Conservation (phyloP, 352 stramenopile species). For the Phytophthora cryptogea region DNA sequence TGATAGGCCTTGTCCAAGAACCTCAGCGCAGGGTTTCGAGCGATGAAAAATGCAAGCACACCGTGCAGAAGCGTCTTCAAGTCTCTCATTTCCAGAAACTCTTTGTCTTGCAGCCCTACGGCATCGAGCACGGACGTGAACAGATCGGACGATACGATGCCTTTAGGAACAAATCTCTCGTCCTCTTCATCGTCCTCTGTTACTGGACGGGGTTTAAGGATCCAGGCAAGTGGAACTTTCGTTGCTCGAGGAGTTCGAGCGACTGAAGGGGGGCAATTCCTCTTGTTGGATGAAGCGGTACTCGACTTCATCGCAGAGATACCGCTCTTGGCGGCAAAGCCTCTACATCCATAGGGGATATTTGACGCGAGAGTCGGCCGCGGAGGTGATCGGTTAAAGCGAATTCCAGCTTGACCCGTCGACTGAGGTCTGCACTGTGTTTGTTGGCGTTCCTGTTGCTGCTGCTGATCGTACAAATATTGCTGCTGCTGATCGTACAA, state of each 20-base stretch:
- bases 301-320: conserved; percentile 13
- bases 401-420: conserved; percentile 16
- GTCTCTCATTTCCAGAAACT: conserved; percentile 51
- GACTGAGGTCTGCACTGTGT: conserved; percentile 15
- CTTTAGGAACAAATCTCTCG: neutral
- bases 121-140: conserved; percentile 46
- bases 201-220: conserved; percentile 22
- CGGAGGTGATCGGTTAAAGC: conserved; percentile 31
- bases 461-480: conserved; percentile 16
- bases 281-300: conserved; percentile 10
- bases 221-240: conserved; percentile 31
- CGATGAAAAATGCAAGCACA: conserved; percentile 58
- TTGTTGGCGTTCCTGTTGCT: conserved; percentile 16
- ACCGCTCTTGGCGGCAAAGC: conserved; percentile 13
- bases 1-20: conserved; percentile 73
- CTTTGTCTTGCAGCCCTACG: conserved; percentile 42
- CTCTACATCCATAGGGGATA: conserved; percentile 29
- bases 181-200: conserved; percentile 18
- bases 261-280: conserved; percentile 1
- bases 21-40: conserved; percentile 47
- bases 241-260: conserved; percentile 19
- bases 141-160: conserved; percentile 45
- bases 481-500: conserved; percentile 23
- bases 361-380: conserved; percentile 17
- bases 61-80: conserved; percentile 55